phyloP scores from a whole-genome alignment of 306 rosid species.

The Crataegus laevigata region DNA sequence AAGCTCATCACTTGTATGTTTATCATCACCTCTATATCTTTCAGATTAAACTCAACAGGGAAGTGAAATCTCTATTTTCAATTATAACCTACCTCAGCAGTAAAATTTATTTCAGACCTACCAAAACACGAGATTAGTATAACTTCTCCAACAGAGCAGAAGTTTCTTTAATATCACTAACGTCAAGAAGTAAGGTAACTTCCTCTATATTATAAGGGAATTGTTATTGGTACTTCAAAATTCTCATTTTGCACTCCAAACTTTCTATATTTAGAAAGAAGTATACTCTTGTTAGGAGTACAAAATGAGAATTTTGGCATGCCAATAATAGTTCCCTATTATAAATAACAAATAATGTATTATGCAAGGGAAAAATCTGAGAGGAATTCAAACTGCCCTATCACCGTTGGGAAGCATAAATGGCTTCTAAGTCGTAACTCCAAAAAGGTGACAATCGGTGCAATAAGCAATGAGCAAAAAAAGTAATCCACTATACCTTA shows the following conservation, averaged over 20 bases:
- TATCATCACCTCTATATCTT: background rate
- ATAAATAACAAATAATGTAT: background rate
- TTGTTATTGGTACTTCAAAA: too few species aligned
- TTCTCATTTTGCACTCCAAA: too few species aligned
- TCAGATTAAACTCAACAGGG: background rate
- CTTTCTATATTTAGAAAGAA: too few species aligned
- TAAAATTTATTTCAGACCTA: background rate
- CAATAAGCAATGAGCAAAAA: conserved; percentile 8
- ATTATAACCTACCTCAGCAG: background rate
- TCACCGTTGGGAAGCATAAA: background rate
- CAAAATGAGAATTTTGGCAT: too few species aligned
- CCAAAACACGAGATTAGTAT: background rate
- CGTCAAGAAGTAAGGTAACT: background rate
- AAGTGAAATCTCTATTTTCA: background rate
- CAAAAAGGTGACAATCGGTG: background rate
- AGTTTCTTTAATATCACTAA: background rate
- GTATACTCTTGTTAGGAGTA: too few species aligned
- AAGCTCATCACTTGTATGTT: background rate
- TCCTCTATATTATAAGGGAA: background rate
- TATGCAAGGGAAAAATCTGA: background rate
- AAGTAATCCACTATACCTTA: conserved; percentile 44
- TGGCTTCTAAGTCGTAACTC: background rate
- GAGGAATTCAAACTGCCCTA: background rate
- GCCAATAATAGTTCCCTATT: background rate
- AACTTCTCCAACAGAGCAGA: background rate